Evolutionary conservation across 108 stramenopile species (phyloP).

Genomic region (Discostella pseudostelligera): DNA sequence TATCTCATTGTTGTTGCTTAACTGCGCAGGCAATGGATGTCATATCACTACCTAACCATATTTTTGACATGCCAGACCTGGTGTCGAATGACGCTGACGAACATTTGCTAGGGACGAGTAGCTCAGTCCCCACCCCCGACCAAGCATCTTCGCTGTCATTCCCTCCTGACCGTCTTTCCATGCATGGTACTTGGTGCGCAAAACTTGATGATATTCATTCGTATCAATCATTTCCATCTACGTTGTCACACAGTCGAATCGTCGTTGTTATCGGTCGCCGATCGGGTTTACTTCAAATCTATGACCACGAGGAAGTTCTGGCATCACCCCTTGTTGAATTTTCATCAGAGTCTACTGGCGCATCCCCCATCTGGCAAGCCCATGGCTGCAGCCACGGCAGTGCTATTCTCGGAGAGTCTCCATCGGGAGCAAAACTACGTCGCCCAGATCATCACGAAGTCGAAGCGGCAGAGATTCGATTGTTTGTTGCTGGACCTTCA

Average conservation of each 20-base stretch:
- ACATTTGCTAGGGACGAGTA: not conserved
- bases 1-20: conserved; percentile 15
- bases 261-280: conserved; percentile 64
- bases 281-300: conserved; percentile 71
- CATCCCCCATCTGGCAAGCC: conserved; percentile 56
- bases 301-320: conserved; percentile 34
- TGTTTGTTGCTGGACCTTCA: conserved; percentile 74
- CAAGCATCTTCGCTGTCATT: conserved; percentile 33
- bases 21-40: conserved; percentile 24
- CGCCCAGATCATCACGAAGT: conserved; percentile 54
- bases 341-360: conserved; percentile 12
- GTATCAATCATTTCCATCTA: not conserved
- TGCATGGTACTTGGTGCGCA: conserved; percentile 47
- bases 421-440: conserved; percentile 16
- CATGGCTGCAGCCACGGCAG: conserved; percentile 57
- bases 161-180: conserved; percentile 43
- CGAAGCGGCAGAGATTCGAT: conserved; percentile 61
- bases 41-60: conserved; percentile 32
- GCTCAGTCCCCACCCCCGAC: conserved; percentile 4
- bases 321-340: conserved; percentile 9
- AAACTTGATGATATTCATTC: conserved; percentile 9
- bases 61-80: conserved; percentile 20
- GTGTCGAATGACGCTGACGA: conserved; percentile 2
- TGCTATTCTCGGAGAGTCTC: conserved; percentile 34
- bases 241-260: conserved; percentile 22